Evolutionary conservation across 805 yeast species (phyloP), one percentile per base, ranked within the genome.

Genomic region (Cyberlindnera americana): DNA sequence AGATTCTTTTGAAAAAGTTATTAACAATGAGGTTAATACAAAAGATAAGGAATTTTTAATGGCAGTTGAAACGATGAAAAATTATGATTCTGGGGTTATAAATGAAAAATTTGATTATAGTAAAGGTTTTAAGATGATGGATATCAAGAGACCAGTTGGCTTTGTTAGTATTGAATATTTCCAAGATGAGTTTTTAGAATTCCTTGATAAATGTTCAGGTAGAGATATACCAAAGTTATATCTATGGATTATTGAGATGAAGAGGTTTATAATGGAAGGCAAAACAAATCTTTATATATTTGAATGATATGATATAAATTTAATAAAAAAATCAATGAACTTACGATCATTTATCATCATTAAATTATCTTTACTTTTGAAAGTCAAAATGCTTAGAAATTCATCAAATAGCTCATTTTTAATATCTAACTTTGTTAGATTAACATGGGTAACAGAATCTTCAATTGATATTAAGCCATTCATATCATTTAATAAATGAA

Each of bases 291-390:
- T 10, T 14, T 6, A 26, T 3, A 13, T n/a, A 26, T 27, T 6
- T 8, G 6, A n/a, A 3, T 27, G 19, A 22, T 43, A 46, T 9
- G 25, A 3, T 9, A 33, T 27, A 19, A 48, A 38, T 32, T 26
- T 45, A 15, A 45, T 32, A 9, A 48, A 25, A 9, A 33, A 38
- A n/a, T 40, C 41, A 7, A 44, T 40, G 21, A 46, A 36, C 14
- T 23, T 36, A 9, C 24, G n/a, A 6, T 36, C 11, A 8, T 6
- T 37, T 11, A 4, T 5, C 13, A 3, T 43, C 33, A 6, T 36
- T 16, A 13, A 31, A 10, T 28, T 34, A n/a, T 26, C 23, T 11
- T 9, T 6, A n/a, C 31, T 30, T 25, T 17, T 29, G n/a, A 24
- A 14, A 4, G 3, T 14, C 10, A 35, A 18, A 6, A 18, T 14